Evolutionary conservation across 2,329 filamentous ascomycete species (phyloP), one percentile per base, ranked within the genome.

Genomic region (Salinomyces thailandicus): DNA sequence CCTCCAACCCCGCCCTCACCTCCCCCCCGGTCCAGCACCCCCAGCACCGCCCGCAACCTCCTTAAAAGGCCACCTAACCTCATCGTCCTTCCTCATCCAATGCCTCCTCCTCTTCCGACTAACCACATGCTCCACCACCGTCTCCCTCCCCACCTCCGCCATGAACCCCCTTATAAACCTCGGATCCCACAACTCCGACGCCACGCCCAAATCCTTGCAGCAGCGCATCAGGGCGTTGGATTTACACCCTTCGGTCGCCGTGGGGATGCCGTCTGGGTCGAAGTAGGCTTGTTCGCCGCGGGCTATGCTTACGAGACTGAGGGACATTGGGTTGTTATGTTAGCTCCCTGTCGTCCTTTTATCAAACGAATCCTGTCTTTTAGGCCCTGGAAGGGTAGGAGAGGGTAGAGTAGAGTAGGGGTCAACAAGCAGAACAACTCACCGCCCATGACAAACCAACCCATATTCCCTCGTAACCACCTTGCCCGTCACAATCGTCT

Each of bases 221-320:
- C 89, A 96, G 40, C 91, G 83, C 79, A 96, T 93, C 48, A 98
- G 71, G 9, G 91, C 91, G 58, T 98, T 98, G 45, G 86, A 94
- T 64, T 95, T 95, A 72, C 86, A 93, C 36, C 91, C 91, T 64
- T 98, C 91, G 42, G 87, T 87, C 6, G 91, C 87, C 1, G 87
- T 94, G 17, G 91, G 86, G 45, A 98, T 86, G 37, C 82, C 81
- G 50, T 95, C 87, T 20, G 85, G 74, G 50, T 75, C 77, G 65
- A 96, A 98, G 64, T 93, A 98, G 48, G 83, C 77, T 67, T 94
- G 89, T 62, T 96, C 91, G 57, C 91, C 91, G 48, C 91, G 82
- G 1, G 91, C 86, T 49, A 96, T 82, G 18, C 82, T 86, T 30
- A 96, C 83, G 47, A 95, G 81, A 44, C 89, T 95, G 53, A 15